Evolutionary conservation across 768 basidiomycete genomes (phyloP).

Genomic region (Kwoniella heveanensis): DNA sequence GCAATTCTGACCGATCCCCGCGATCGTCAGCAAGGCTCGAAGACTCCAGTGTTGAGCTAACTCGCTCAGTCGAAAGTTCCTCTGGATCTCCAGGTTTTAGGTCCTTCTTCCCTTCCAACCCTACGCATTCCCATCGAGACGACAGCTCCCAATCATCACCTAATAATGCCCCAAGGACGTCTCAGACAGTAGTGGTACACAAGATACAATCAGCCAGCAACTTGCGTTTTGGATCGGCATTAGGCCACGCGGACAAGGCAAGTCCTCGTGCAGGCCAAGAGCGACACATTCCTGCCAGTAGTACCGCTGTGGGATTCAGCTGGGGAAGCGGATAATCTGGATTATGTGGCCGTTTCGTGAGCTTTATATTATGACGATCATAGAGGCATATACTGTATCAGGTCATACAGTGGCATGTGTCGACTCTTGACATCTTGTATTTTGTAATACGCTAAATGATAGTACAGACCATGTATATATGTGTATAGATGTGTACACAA

Average conservation of each 20-base stretch:
- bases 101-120: background rate
- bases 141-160: background rate
- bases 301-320: conserved; percentile 18
- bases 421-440: no score
- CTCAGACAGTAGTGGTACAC: background rate
- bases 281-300: background rate
- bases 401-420: no score
- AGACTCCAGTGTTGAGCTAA: background rate
- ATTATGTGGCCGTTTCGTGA: no score
- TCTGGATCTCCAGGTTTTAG: background rate
- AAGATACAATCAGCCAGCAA: background rate
- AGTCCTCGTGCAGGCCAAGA: background rate
- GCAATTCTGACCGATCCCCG: background rate
- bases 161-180: background rate
- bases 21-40: background rate
- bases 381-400: no score
- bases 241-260: background rate
- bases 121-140: background rate
- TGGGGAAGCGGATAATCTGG: conserved; percentile 19
- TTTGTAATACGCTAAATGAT: no score
- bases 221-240: conserved; percentile 14
- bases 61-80: background rate
- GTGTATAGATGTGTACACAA: no score
- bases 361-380: no score
- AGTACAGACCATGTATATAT: no score